A percentile compares a stretch with the other conserved stretches of the same genome.
These are phyloP conservation scores for Bimuria novae-zelandiae DNA, from an alignment of 2,329 filamentous ascomycete species.

Conservation along the genomic window DNA sequence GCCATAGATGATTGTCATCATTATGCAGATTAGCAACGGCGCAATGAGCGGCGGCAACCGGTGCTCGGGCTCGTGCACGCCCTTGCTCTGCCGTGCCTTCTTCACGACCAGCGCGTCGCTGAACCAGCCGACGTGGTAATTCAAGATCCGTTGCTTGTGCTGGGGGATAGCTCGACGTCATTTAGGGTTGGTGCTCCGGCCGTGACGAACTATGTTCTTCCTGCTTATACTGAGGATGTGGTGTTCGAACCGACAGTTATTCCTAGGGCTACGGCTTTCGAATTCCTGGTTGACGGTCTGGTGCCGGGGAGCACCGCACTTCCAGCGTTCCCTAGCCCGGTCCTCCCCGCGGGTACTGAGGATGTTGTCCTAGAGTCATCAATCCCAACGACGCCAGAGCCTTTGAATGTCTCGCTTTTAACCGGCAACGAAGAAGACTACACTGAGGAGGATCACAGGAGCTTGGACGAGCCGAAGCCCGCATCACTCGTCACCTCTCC, in stretches of 20 bases:
- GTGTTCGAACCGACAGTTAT: background rate
- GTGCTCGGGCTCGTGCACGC: too few species aligned
- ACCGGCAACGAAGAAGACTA: slow-evolving; percentile 7
- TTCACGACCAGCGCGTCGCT: too few species aligned
- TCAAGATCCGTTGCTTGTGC: background rate
- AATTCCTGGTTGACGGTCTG: too few species aligned
- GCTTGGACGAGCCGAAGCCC: background rate
- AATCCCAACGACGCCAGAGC: background rate
- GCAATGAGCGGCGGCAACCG: too few species aligned
- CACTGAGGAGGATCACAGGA: background rate
- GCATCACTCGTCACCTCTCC: background rate
- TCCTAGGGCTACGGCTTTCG: background rate
- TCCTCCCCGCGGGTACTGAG: background rate
- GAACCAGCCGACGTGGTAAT: background rate
- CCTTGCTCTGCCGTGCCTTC: too few species aligned
- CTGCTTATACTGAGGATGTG: background rate
- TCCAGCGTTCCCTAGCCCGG: slow-evolving; percentile 7
- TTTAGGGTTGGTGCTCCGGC: background rate
- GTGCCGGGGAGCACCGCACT: too few species aligned
- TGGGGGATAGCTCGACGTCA: background rate
- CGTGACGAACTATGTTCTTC: slow-evolving; percentile 8
- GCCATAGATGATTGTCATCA: too few species aligned
- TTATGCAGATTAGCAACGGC: too few species aligned
- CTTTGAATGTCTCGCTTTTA: slow-evolving; percentile 10
- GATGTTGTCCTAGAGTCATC: background rate